phyloP scores from a whole-genome alignment of 1,139 yeast genomes.

The Debaryomycetaceae sp. region DNA sequence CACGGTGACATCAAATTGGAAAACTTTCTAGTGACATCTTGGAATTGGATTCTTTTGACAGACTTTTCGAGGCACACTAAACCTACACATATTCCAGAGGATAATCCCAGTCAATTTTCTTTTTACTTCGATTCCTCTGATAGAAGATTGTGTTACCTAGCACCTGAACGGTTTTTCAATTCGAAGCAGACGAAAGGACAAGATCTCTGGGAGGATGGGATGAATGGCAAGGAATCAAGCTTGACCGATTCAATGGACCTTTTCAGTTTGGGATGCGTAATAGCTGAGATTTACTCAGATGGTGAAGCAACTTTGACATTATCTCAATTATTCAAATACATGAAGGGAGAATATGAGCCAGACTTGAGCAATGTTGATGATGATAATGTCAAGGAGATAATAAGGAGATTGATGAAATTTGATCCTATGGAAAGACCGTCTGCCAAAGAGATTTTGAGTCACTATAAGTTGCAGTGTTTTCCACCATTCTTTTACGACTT shows the following conservation, averaged over 20 bases:
- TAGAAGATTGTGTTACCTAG: slow-evolving; percentile 83
- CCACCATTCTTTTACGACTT: slow-evolving; percentile 72
- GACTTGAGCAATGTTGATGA: slow-evolving; percentile 55
- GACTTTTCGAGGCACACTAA: slow-evolving; percentile 79
- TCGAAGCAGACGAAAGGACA: slow-evolving; percentile 15
- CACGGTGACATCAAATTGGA: slow-evolving; percentile 95
- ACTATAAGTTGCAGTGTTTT: slow-evolving; percentile 52
- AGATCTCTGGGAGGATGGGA: slow-evolving; percentile 27
- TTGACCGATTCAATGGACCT: slow-evolving; percentile 75
- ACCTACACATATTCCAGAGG: slow-evolving; percentile 85
- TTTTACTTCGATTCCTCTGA: slow-evolving; percentile 90
- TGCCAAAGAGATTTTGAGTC: slow-evolving; percentile 51
- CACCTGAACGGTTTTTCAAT: slow-evolving; percentile 82
- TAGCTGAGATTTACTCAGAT: slow-evolving; percentile 84
- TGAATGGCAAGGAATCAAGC: slow-evolving; percentile 21
- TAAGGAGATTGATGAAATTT: slow-evolving; percentile 58
- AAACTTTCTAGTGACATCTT: slow-evolving; percentile 79
- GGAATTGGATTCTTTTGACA: slow-evolving; percentile 81
- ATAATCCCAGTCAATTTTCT: slow-evolving; percentile 90
- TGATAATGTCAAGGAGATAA: slow-evolving; percentile 46
- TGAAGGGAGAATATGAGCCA: slow-evolving; percentile 64
- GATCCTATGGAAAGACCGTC: slow-evolving; percentile 59
- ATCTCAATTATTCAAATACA: slow-evolving; percentile 82
- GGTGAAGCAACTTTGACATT: slow-evolving; percentile 85
- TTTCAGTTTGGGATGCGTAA: slow-evolving; percentile 87